phyloP scores from a whole-genome alignment of 106 monocot genomes.

The Triglochin maritima region DNA sequence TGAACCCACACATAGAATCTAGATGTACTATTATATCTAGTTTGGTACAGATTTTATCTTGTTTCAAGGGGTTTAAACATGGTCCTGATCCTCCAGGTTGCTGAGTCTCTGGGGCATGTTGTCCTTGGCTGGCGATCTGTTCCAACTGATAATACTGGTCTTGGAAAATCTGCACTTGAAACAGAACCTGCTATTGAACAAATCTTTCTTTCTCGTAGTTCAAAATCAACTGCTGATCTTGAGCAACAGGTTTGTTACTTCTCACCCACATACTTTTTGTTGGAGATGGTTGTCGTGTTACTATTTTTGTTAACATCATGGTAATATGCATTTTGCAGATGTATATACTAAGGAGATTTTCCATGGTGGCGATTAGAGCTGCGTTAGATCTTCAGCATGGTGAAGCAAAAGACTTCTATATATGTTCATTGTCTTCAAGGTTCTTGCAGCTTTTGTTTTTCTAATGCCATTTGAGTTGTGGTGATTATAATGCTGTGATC shows the following conservation, averaged over 20 bases:
- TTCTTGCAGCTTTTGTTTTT: slow-evolving; percentile 2
- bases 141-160: slow-evolving; percentile 76
- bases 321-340: slow-evolving; percentile 33
- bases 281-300: no score
- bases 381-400: slow-evolving; percentile 73
- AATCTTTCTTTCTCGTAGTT: slow-evolving; percentile 73
- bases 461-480: not conserved
- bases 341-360: slow-evolving; percentile 88
- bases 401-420: slow-evolving; percentile 77
- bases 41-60: no score
- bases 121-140: slow-evolving; percentile 94
- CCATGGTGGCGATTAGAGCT: slow-evolving; percentile 79
- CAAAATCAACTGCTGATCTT: slow-evolving; percentile 57
- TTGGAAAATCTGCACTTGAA: slow-evolving; percentile 79
- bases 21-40: no score
- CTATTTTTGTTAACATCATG: not conserved
- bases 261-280: not conserved
- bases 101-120: slow-evolving; percentile 81
- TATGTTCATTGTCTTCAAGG: slow-evolving; percentile 95
- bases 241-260: slow-evolving; percentile 75
- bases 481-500: not conserved
- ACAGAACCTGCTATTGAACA: slow-evolving; percentile 95
- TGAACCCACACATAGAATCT: no score
- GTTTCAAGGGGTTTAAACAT: no score
- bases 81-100: slow-evolving; percentile 38